These are phyloP conservation scores for Quercus aquifolioides DNA, from an alignment of 306 rosid genomes.

Conservation along the genomic window DNA sequence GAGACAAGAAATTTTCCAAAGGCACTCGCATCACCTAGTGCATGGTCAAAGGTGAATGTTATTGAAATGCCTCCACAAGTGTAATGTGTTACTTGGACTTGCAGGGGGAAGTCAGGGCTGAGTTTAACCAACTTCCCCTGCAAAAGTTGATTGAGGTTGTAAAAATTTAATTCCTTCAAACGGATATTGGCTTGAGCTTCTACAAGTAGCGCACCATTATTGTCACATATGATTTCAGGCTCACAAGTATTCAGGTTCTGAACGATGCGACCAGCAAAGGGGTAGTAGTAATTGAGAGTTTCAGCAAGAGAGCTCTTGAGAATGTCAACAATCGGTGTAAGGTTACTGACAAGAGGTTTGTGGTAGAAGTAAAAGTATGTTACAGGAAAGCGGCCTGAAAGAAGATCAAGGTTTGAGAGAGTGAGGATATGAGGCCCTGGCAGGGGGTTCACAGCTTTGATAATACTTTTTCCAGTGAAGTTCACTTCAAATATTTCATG, in stretches of 20 bases:
- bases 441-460: conserved; percentile 48
- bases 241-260: conserved; percentile 50
- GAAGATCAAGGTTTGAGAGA: conserved; percentile 83
- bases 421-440: conserved; percentile 32
- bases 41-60: conserved; percentile 86
- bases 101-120: conserved; percentile 46
- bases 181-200: conserved; percentile 55
- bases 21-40: conserved; percentile 76
- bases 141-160: conserved; percentile 56
- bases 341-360: conserved; percentile 23
- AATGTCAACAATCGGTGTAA: conserved; percentile 25
- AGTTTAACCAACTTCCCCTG: conserved; percentile 47
- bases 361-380: conserved; percentile 75
- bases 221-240: conserved; percentile 76
- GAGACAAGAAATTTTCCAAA: conserved; percentile 70
- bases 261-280: conserved; percentile 70
- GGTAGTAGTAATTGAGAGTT: conserved; percentile 44
- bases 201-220: conserved; percentile 58
- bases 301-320: conserved; percentile 59
- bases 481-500: conserved; percentile 37
- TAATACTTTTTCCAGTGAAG: conserved; percentile 39
- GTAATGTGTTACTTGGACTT: conserved; percentile 65
- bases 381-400: conserved; percentile 87
- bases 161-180: conserved; percentile 43
- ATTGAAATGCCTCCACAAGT: conserved; percentile 70